A percentile compares a stretch with the other conserved stretches of the same genome.
phyloP scores from a whole-genome alignment of 768 basidiomycete genomes.

The Lactarius trivialis region DNA sequence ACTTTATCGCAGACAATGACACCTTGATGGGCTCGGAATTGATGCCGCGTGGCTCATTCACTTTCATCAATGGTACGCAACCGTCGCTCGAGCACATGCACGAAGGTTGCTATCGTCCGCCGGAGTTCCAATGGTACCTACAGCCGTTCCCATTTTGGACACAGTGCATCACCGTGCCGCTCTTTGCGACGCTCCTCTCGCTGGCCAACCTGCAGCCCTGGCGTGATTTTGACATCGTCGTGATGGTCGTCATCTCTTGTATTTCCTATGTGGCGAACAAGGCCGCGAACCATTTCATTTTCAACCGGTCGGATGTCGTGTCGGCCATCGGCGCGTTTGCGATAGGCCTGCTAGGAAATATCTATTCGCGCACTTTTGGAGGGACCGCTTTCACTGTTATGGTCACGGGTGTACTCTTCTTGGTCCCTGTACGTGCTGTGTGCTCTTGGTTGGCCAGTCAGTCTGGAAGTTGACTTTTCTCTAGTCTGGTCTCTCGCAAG shows the following conservation, averaged over 20 bases:
- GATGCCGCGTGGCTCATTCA: slow-evolving; percentile 56
- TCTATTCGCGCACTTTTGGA: slow-evolving; percentile 75
- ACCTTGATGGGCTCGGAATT: slow-evolving; percentile 35
- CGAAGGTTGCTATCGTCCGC: slow-evolving; percentile 66
- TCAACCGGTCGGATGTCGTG: slow-evolving; percentile 77
- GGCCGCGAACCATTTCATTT: slow-evolving; percentile 77
- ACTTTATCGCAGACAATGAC: slow-evolving; percentile 56
- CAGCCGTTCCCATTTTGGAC: slow-evolving; percentile 78
- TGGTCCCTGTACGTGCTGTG: slow-evolving; percentile 64
- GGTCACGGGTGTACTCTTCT: slow-evolving; percentile 83
- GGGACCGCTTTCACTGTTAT: slow-evolving; percentile 88
- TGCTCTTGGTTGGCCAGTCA: background rate
- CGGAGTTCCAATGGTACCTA: slow-evolving; percentile 65
- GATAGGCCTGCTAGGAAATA: slow-evolving; percentile 69
- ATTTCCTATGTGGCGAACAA: slow-evolving; percentile 74
- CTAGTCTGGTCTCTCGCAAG: slow-evolving; percentile 80
- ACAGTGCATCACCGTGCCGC: slow-evolving; percentile 66
- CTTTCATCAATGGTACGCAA: slow-evolving; percentile 51
- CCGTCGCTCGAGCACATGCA: slow-evolving; percentile 42
- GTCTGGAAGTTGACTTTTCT: slow-evolving; percentile 10
- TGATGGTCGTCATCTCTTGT: slow-evolving; percentile 84
- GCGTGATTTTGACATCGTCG: slow-evolving; percentile 59
- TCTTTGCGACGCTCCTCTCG: slow-evolving; percentile 65
- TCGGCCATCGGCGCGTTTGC: slow-evolving; percentile 83
- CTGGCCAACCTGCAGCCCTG: slow-evolving; percentile 75